Percentiles rank a stretch among this genome's conserved stretches.
Evolutionary conservation across 495 filamentous ascomycete species (phyloP).

Genomic region (Schizothecium vesticola): DNA sequence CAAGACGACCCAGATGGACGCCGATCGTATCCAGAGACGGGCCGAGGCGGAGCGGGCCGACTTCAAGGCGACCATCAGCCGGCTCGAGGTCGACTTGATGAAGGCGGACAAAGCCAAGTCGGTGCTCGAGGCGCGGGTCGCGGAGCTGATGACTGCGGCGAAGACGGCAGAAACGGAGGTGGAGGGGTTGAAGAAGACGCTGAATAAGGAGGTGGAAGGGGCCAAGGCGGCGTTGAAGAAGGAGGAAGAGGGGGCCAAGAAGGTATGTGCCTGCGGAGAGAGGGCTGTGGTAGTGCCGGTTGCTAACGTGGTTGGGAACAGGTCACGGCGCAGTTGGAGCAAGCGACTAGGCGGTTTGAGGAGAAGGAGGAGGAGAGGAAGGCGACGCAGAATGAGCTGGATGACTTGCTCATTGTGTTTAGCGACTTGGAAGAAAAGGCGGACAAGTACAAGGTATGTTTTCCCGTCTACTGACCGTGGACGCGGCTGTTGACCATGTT

Average conservation of each 20-base stretch:
- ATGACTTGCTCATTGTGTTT: slow-evolving; percentile 82
- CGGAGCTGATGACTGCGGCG: slow-evolving; percentile 13
- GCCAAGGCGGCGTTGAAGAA: slow-evolving; percentile 7
- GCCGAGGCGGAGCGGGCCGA: slow-evolving; percentile 58
- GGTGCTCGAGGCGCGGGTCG: slow-evolving; percentile 17
- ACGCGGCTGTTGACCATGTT: slow-evolving; percentile 26
- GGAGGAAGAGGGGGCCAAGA: slow-evolving; percentile 6
- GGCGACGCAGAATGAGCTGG: slow-evolving; percentile 63
- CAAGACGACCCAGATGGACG: slow-evolving; percentile 36
- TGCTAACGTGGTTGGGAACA: slow-evolving; percentile 6
- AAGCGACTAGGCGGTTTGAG: slow-evolving; percentile 10
- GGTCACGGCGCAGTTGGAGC: slow-evolving; percentile 27
- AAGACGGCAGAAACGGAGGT: slow-evolving; percentile 4
- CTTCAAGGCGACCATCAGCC: slow-evolving; percentile 52
- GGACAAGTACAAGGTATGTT: slow-evolving; percentile 68
- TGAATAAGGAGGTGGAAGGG: slow-evolving; percentile 6
- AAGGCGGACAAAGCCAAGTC: slow-evolving; percentile 53
- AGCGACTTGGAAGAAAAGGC: slow-evolving; percentile 86
- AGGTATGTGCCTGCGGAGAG: neutral
- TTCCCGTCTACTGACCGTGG: neutral
- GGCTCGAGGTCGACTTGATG: slow-evolving; percentile 55
- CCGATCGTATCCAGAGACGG: slow-evolving; percentile 26
- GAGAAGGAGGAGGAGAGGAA: slow-evolving; percentile 62
- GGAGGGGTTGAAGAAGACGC: slow-evolving; percentile 8
- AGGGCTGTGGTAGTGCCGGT: neutral